Evolutionary conservation across 2,329 filamentous ascomycete genomes (phyloP).

Genomic region (Fulvia fulva): DNA sequence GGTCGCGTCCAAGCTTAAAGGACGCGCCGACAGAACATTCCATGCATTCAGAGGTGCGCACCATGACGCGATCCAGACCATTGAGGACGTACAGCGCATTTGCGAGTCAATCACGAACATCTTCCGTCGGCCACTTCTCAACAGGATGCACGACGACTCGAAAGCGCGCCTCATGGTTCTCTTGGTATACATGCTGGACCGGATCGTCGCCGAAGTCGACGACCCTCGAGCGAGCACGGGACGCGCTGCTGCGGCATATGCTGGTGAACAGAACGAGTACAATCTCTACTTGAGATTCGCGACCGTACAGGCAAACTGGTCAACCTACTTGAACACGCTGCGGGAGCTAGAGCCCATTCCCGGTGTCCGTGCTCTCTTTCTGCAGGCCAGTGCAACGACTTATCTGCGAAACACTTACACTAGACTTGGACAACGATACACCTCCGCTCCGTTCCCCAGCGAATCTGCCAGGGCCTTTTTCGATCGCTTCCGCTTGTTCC

Average conservation of each 20-base stretch:
- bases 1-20: background rate
- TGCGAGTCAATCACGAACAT: slow-evolving; percentile 11
- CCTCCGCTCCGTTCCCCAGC: background rate
- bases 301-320: slow-evolving; percentile 9
- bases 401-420: background rate
- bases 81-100: slow-evolving; percentile 9
- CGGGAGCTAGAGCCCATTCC: background rate
- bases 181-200: background rate
- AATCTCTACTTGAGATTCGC: slow-evolving; percentile 18
- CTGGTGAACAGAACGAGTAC: slow-evolving; percentile 17
- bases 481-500: background rate
- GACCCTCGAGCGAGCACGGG: background rate
- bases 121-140: background rate
- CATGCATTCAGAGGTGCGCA: background rate
- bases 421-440: background rate
- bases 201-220: background rate
- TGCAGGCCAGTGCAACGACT: background rate
- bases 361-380: background rate
- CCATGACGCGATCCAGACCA: slow-evolving; percentile 10
- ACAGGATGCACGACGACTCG: background rate
- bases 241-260: slow-evolving; percentile 6
- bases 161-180: slow-evolving; percentile 6
- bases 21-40: background rate
- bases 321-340: slow-evolving; percentile 11
- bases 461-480: background rate